Conservation (phyloP, 2,329 filamentous ascomycete species). For the Biscogniauxia marginata region DNA sequence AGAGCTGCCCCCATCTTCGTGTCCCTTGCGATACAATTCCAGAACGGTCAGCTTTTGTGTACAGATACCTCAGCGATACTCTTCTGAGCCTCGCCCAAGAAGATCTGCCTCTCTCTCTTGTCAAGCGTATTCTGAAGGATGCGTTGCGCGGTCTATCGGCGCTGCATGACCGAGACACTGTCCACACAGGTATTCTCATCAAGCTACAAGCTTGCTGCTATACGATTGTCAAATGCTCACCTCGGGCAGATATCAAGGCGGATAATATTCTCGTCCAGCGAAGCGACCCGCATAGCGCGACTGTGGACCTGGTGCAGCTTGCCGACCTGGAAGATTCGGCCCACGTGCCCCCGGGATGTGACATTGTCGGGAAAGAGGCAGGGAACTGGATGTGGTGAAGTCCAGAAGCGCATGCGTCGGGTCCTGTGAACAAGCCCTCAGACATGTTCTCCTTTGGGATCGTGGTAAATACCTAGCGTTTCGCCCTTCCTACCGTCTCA, state of each 20-base stretch:
- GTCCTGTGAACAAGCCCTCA: not conserved
- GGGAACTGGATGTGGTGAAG: not conserved
- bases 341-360: not conserved
- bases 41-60: not conserved
- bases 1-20: not conserved
- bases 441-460: not conserved
- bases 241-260: not conserved
- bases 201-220: not conserved
- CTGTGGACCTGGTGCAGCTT: not conserved
- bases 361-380: not conserved
- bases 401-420: not conserved
- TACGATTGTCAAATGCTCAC: not conserved
- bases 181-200: not conserved
- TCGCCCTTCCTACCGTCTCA: too few species aligned
- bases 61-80: not conserved
- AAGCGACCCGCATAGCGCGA: not conserved
- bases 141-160: not conserved
- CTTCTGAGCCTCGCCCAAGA: not conserved
- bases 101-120: not conserved
- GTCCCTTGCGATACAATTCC: not conserved
- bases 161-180: not conserved
- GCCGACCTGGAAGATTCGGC: not conserved
- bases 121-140: not conserved
- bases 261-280: not conserved
- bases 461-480: not conserved